phyloP scores from a whole-genome alignment of 805 yeast genomes.

The Hyphopichia homilentoma region DNA sequence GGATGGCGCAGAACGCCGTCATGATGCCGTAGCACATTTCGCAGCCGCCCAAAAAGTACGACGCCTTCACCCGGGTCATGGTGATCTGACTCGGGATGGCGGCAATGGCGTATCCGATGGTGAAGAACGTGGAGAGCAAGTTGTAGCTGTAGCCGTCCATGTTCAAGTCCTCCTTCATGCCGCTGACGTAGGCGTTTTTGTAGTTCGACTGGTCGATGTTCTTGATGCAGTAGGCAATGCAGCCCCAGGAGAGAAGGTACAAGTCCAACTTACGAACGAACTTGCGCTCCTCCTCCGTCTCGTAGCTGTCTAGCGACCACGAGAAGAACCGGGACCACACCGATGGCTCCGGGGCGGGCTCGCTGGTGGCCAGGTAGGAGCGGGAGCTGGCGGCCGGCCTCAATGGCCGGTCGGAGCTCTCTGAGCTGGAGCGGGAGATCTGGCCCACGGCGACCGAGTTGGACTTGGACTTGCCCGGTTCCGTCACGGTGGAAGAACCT shows the following conservation, averaged over 20 bases:
- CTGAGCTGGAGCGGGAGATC: no score
- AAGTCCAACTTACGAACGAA: slow-evolving; percentile 7
- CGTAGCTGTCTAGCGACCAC: not conserved
- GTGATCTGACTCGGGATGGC: slow-evolving; percentile 56
- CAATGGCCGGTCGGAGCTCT: no score
- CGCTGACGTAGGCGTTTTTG: slow-evolving; percentile 25
- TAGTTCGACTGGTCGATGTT: slow-evolving; percentile 5
- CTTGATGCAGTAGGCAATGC: slow-evolving; percentile 3
- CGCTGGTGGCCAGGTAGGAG: no score
- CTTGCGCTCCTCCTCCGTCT: slow-evolving; percentile 4
- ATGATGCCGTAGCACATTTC: slow-evolving; percentile 50
- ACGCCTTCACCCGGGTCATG: slow-evolving; percentile 45
- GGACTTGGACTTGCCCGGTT: no score
- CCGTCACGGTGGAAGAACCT: no score
- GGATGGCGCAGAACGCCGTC: slow-evolving; percentile 26
- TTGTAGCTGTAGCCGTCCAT: slow-evolving; percentile 44
- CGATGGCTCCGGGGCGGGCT: no score
- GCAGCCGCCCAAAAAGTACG: slow-evolving; percentile 48
- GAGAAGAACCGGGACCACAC: slow-evolving; percentile 5
- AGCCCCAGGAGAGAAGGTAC: slow-evolving; percentile 8
- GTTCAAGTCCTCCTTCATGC: slow-evolving; percentile 25
- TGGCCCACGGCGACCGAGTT: no score
- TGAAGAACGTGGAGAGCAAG: slow-evolving; percentile 48
- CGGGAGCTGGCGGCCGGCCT: no score
- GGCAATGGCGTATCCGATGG: slow-evolving; percentile 54